Base-by-base conservation (phyloP, 2,329 filamentous ascomycete genomes). In the Aurifilum marmelostoma region DNA sequence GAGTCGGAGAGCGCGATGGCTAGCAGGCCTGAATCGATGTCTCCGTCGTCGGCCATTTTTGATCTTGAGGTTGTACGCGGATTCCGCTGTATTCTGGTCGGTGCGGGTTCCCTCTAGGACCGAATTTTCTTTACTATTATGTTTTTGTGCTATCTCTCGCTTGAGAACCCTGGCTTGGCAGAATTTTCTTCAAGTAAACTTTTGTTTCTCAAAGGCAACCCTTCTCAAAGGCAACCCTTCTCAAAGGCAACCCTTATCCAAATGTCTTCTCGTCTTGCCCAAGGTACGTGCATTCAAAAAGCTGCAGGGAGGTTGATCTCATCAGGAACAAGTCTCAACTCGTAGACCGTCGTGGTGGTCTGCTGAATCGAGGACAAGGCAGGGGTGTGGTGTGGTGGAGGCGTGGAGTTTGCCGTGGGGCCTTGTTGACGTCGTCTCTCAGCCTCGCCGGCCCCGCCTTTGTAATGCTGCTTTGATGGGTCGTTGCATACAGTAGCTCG, bases 1-100 rank as follows among this genome's bases (percentile, higher is more conserved):
- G 77, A 80, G 63, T 82, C 80, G 50, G 79, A 79, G 67, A 84
- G 75, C 32, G 80, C 77, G 70, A 85, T 83, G 72, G 75, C 75
- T 67, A 84, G 77, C 65, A 83, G 79, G 37, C 79, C 80, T 18
- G 76, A 69, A 47, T 78, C 76, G 16, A 79, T 73, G 50, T 77
- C 74, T 50, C 78, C 75, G 64, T 79, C 76, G 66, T 79, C 76
- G 67, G 78, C 78, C 75, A 76, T 79, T 24, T n/a, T n/a, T n/a
- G n/a, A n/a, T n/a, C n/a, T n/a, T n/a, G n/a, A n/a, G n/a, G n/a
- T n/a, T n/a, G n/a, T n/a, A n/a, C n/a, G n/a, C n/a, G n/a, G n/a
- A n/a, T n/a, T n/a, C n/a, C n/a, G n/a, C n/a, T n/a, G n/a, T n/a
- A n/a, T n/a, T 34, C 34, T 34, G 34, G 4, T 34, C 34, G 34